A percentile compares a stretch with the other conserved stretches of the same genome.
Conservation (phyloP, 2,329 filamentous ascomycete genomes). For the Myrmaecium sp. region DNA sequence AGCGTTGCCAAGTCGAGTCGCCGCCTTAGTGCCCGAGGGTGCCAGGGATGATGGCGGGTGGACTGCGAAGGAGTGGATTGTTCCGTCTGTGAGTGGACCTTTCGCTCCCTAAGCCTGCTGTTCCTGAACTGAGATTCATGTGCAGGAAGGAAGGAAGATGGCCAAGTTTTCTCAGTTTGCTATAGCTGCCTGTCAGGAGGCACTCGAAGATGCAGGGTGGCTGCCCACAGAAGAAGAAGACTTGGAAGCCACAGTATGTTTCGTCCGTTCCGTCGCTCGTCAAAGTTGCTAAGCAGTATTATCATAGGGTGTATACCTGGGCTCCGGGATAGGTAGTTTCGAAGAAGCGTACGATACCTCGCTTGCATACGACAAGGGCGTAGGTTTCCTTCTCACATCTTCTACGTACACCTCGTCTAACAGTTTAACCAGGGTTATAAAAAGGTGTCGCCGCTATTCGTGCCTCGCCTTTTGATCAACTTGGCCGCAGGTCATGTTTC, state of each 20-base stretch:
- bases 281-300: conserved; percentile 1
- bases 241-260: conserved; percentile 48
- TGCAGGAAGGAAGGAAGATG: conserved; percentile 56
- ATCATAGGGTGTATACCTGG: conserved; percentile 78
- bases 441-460: conserved; percentile 85
- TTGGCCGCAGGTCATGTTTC: conserved; percentile 87
- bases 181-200: conserved; percentile 71
- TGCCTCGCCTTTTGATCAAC: conserved; percentile 86
- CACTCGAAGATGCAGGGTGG: conserved; percentile 70
- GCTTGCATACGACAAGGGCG: conserved; percentile 54
- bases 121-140: conserved; percentile 22
- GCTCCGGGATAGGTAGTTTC: conserved; percentile 88
- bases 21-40: conserved; percentile 58
- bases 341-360: conserved; percentile 80
- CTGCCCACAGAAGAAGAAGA: conserved; percentile 42
- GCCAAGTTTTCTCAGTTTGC: conserved; percentile 88
- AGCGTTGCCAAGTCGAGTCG: conserved; percentile 67
- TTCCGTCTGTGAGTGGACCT: conserved; percentile 13
- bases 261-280: background rate
- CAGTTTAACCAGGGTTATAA: conserved; percentile 69
- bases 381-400: conserved; percentile 26
- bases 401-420: conserved; percentile 1
- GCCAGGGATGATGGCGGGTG: conserved; percentile 24
- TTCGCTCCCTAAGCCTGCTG: conserved; percentile 25
- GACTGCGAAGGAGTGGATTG: conserved; percentile 30